These are phyloP conservation scores for Collybia mongolica DNA, from an alignment of 768 basidiomycete genomes.

Conservation along the genomic window DNA sequence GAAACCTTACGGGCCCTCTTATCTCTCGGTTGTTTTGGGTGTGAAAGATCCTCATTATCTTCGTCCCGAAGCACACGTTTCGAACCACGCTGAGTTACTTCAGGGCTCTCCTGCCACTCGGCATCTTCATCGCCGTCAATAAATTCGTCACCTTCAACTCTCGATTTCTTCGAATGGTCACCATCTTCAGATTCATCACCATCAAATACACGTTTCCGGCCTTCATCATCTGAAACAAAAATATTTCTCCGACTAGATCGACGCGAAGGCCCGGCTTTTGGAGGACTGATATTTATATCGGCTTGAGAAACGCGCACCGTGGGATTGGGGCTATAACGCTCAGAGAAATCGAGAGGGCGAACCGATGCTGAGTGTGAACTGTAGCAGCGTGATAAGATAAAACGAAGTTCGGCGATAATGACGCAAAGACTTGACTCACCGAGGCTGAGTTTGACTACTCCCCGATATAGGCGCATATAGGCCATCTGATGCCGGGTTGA, in stretches of 20 bases:
- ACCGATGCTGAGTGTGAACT: slow-evolving; percentile 5
- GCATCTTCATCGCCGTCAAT: slow-evolving; percentile 49
- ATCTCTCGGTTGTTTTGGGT: slow-evolving; percentile 38
- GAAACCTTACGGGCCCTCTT: slow-evolving; percentile 59
- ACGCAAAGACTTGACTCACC: slow-evolving; percentile 6
- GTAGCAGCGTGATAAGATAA: too few species aligned
- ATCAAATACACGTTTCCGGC: slow-evolving; percentile 40
- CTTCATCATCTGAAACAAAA: slow-evolving; percentile 26
- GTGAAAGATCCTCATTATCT: slow-evolving; percentile 37
- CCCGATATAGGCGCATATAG: slow-evolving; percentile 10
- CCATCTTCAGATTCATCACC: slow-evolving; percentile 40
- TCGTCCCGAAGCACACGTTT: slow-evolving; percentile 49
- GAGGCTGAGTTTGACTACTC: slow-evolving; percentile 5
- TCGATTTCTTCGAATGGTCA: slow-evolving; percentile 50
- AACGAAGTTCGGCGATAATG: background rate
- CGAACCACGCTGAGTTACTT: slow-evolving; percentile 37
- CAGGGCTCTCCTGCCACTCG: slow-evolving; percentile 29
- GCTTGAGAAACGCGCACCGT: slow-evolving; percentile 16
- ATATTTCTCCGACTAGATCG: slow-evolving; percentile 29
- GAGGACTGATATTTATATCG: slow-evolving; percentile 12
- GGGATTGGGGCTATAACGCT: slow-evolving; percentile 36
- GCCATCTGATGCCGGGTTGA: slow-evolving; percentile 16
- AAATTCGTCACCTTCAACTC: slow-evolving; percentile 47
- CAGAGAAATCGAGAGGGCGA: slow-evolving; percentile 28
- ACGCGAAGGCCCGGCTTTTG: slow-evolving; percentile 21